Evolutionary conservation across 2,329 filamentous ascomycete species (phyloP).

Genomic region (Remersonia thermophila): DNA sequence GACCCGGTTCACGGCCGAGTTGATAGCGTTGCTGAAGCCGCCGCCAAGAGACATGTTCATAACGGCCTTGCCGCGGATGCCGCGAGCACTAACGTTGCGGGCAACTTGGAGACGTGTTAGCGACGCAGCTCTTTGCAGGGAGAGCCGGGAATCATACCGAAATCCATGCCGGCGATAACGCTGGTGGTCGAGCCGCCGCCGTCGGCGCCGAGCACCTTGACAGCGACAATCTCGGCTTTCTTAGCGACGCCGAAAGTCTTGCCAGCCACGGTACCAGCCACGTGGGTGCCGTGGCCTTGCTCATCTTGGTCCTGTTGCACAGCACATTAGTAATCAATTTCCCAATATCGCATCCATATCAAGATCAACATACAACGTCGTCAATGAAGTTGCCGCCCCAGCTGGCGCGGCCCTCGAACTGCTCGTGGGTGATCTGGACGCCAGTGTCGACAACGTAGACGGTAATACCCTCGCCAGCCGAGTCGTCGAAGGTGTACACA

Average conservation of each 20-base stretch:
- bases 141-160: constrained; percentile 19
- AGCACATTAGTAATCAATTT: too few relatives aligned
- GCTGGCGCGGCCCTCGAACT: constrained; percentile 44
- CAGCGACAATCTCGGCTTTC: constrained; percentile 39
- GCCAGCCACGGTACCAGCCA: constrained; percentile 49
- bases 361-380: constrained; percentile 28
- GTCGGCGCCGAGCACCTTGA: constrained; percentile 47
- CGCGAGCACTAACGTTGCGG: constrained; percentile 30
- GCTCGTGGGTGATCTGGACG: constrained; percentile 41
- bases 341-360: too few relatives aligned
- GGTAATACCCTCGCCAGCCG: constrained; percentile 42
- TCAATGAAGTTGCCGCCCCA: constrained; percentile 42
- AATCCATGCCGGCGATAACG: constrained; percentile 49
- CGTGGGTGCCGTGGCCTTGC: constrained; percentile 53
- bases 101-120: constrained; percentile 22
- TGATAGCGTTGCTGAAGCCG: constrained; percentile 35
- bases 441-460: constrained; percentile 56
- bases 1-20: constrained; percentile 40
- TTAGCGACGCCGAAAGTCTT: constrained; percentile 51
- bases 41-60: constrained; percentile 54
- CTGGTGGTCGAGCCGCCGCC: constrained; percentile 37
- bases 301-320: constrained; percentile 34
- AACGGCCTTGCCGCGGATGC: constrained; percentile 39
- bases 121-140: constrained; percentile 10
- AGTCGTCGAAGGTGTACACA: constrained; percentile 39